Conservation (phyloP, 2,329 filamentous ascomycete species). For the Sporothrix protearum region DNA sequence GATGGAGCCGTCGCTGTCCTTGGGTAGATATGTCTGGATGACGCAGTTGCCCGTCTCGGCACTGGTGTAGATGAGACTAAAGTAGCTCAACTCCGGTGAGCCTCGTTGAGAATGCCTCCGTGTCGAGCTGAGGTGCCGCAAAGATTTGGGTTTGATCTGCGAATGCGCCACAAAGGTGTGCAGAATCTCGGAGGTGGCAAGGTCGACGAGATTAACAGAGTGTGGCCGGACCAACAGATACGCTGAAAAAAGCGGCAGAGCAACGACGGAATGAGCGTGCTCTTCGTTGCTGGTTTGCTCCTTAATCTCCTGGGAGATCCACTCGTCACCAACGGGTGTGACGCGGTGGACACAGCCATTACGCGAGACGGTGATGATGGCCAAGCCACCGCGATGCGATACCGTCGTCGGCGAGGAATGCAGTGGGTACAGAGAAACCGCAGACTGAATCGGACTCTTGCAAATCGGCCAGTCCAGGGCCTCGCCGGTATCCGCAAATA, state of each 20-base stretch:
- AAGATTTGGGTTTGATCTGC: constrained; percentile 54
- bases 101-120: constrained; percentile 52
- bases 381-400: constrained; percentile 29
- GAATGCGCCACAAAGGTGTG: constrained; percentile 57
- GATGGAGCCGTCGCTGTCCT: constrained; percentile 52
- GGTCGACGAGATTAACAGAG: constrained; percentile 59
- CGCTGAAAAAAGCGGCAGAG: constrained; percentile 54
- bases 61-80: constrained; percentile 63
- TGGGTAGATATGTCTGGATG: constrained; percentile 59
- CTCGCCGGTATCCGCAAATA: constrained; percentile 47
- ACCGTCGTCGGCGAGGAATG: neutral
- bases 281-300: constrained; percentile 39
- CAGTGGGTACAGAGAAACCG: constrained; percentile 39
- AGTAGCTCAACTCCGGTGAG: constrained; percentile 54
- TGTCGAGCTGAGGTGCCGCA: constrained; percentile 57
- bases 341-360: constrained; percentile 51
- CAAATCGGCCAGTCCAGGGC: constrained; percentile 48
- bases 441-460: constrained; percentile 51
- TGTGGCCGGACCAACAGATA: constrained; percentile 58
- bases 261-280: constrained; percentile 56
- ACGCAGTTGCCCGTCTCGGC: constrained; percentile 59
- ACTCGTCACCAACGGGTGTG: constrained; percentile 42
- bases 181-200: constrained; percentile 53
- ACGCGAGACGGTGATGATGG: constrained; percentile 49
- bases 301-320: constrained; percentile 50